Evolutionary conservation across 2,329 filamentous ascomycete species (phyloP), one percentile per base, ranked within the genome.

Genomic region (Cladobotryum mycophilum): DNA sequence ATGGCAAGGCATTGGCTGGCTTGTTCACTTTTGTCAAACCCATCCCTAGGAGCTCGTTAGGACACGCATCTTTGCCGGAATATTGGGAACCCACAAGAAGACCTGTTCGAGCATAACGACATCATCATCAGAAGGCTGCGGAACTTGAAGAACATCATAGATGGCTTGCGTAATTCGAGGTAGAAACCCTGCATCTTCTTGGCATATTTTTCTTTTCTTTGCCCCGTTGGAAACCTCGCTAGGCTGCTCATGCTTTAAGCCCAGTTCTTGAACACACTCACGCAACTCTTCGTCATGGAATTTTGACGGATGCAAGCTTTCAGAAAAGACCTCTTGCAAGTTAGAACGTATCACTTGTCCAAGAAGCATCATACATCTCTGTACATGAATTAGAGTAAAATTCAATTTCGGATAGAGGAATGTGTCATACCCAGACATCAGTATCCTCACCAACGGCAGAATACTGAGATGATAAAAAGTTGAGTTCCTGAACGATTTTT

Each of bases 1-100:
- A 87, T 67, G 8, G 75, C 66, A 34, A 72, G 70, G 56, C 76
- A 80, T 60, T 80, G 76, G 20, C 75, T 68, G 7, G 67, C 53
- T 52, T 82, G 76, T 14, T 71, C 58, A 4, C 81, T 64, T 13
- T 65, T 61, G 12, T 70, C 58, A 59, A 82, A 82, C 18, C 61
- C 57, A 20, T 60, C 57, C 35, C 70, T 48, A 44, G 41, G 15
- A 2, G 14, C 14, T 5, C 13, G 45, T 67, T 36, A 67, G 61
- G n/a, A 41, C 18, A 22, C 17, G 14, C 34, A 44, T 13, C 9
- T 48, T 41, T 12, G 45, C 25, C 36, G 17, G 44, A n/a, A 34
- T 13, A 30, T 15, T 15, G 22, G 37, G 44, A 35, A 72, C 78
- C 64, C 68, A 84, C 81, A 71, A 60, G 35, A 78, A 66, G 13